Percentiles rank a stretch among this genome's conserved stretches.
Evolutionary conservation across 176 grass and related monocot genomes (phyloP).

Genomic region (Elaeis guineensis): DNA sequence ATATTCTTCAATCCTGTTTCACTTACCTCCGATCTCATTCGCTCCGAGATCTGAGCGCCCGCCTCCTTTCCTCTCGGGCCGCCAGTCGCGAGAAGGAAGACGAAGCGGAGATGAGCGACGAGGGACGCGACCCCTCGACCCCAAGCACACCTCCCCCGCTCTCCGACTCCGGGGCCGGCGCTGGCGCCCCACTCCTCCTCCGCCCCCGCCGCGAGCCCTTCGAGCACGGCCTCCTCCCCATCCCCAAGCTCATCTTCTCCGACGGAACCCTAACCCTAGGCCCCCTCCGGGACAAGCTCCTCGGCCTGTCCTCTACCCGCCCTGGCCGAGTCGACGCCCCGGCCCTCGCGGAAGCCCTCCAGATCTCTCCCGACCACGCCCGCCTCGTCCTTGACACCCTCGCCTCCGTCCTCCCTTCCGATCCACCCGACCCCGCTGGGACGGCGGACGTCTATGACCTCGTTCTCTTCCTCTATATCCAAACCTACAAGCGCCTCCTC

Average conservation of each 20-base stretch:
- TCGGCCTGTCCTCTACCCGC: neutral
- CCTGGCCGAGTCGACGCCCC: constrained; percentile 2
- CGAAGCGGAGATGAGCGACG: no score
- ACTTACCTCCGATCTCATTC: no score
- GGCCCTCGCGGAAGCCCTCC: constrained; percentile 9
- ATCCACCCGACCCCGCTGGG: neutral
- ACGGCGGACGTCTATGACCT: neutral
- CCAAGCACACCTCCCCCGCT: neutral
- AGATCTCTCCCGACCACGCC: constrained; percentile 11
- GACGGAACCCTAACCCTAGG: constrained; percentile 26
- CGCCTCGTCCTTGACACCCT: constrained; percentile 18
- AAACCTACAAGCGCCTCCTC: constrained; percentile 24
- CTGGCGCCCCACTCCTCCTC: neutral
- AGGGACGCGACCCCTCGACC: neutral
- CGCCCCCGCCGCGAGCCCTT: constrained; percentile 25
- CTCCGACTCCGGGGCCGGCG: neutral
- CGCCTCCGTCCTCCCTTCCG: constrained; percentile 8
- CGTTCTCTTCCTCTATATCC: constrained; percentile 25
- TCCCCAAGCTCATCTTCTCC: constrained; percentile 30
- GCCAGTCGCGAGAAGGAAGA: no score
- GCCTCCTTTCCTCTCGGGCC: no score
- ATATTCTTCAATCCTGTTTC: no score
- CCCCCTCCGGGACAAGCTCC: constrained; percentile 9
- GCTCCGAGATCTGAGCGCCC: no score
- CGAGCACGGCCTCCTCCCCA: constrained; percentile 25